phyloP scores from a whole-genome alignment of 2,329 filamentous ascomycete species.

The Microcyclosporella mali region DNA sequence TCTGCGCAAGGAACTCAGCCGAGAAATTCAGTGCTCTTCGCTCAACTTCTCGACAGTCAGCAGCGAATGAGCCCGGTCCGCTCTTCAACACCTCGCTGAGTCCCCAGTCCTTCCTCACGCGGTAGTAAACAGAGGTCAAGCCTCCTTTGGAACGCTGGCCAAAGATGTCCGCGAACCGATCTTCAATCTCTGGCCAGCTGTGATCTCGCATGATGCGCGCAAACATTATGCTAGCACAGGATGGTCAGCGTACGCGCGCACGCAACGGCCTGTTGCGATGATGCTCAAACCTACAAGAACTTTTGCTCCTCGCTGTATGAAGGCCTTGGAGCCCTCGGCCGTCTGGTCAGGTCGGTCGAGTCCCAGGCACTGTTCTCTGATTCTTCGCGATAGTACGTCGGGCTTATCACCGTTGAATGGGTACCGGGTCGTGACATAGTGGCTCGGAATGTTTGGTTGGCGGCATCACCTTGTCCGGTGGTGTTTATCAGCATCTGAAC shows the following conservation, averaged over 20 bases:
- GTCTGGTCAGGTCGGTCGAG: conserved; percentile 5
- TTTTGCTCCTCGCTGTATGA: conserved; percentile 32
- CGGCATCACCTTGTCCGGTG: too few relatives aligned
- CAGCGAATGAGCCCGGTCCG: conserved; percentile 20
- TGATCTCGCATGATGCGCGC: conserved; percentile 25
- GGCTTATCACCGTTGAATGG: too few relatives aligned
- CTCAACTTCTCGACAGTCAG: conserved; percentile 24
- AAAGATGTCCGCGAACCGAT: conserved; percentile 21
- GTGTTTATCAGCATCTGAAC: too few relatives aligned
- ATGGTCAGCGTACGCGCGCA: too few relatives aligned
- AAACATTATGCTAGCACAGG: conserved; percentile 21
- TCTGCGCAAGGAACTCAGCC: conserved; percentile 24
- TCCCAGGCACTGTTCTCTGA: background rate
- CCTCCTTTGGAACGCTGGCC: conserved; percentile 27
- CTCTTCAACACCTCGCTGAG: conserved; percentile 29
- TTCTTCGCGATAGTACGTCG: background rate
- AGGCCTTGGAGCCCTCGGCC: conserved; percentile 23
- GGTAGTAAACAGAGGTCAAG: conserved; percentile 31
- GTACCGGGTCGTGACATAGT: too few relatives aligned
- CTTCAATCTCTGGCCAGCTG: conserved; percentile 28
- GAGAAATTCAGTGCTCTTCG: conserved; percentile 25
- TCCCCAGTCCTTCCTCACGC: conserved; percentile 30
- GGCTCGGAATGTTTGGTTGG: too few relatives aligned
- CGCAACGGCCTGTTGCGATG: background rate
- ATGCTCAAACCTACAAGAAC: conserved; percentile 30